Conservation (phyloP, 345 rosid species). For the Gossypium sturtianum region DNA sequence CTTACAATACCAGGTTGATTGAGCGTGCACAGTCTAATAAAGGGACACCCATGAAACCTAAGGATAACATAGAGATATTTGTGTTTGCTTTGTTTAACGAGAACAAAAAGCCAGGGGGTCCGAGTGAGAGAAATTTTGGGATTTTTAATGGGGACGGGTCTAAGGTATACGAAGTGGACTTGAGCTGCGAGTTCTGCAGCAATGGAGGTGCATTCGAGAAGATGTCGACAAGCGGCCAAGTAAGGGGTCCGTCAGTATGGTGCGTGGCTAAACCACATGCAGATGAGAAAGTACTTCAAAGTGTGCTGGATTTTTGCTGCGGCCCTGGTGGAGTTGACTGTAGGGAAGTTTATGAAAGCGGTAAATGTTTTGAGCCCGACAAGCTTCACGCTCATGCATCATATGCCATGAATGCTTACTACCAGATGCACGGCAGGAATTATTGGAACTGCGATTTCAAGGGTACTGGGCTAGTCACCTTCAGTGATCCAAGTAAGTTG, state of each 20-base stretch:
- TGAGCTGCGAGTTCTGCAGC: conserved; percentile 57
- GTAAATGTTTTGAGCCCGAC: conserved; percentile 42
- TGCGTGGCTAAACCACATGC: conserved; percentile 71
- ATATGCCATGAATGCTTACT: conserved; percentile 60
- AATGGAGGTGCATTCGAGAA: conserved; percentile 32
- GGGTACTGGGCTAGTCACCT: conserved; percentile 58
- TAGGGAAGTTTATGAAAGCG: conserved; percentile 42
- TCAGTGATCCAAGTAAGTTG: conserved; percentile 59
- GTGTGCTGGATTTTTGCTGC: conserved; percentile 53
- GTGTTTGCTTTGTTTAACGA: conserved; percentile 64
- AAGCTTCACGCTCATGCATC: conserved; percentile 68
- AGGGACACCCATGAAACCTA: conserved; percentile 59
- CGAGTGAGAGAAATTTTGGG: conserved; percentile 54
- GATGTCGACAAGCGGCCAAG: conserved; percentile 3
- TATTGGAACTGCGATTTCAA: conserved; percentile 76
- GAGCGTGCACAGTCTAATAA: conserved; percentile 44
- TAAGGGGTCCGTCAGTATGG: conserved; percentile 60
- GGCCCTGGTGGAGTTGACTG: conserved; percentile 71
- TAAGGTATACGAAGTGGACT: conserved; percentile 46
- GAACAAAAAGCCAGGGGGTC: conserved; percentile 53
- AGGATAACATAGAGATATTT: conserved; percentile 35
- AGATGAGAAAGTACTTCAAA: conserved; percentile 50
- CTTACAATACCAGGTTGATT: conserved; percentile 51
- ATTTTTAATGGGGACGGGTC: conserved; percentile 57
- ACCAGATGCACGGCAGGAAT: conserved; percentile 68